phyloP scores from a whole-genome alignment of 805 yeast species.

The Gaillardinia entomophila region DNA sequence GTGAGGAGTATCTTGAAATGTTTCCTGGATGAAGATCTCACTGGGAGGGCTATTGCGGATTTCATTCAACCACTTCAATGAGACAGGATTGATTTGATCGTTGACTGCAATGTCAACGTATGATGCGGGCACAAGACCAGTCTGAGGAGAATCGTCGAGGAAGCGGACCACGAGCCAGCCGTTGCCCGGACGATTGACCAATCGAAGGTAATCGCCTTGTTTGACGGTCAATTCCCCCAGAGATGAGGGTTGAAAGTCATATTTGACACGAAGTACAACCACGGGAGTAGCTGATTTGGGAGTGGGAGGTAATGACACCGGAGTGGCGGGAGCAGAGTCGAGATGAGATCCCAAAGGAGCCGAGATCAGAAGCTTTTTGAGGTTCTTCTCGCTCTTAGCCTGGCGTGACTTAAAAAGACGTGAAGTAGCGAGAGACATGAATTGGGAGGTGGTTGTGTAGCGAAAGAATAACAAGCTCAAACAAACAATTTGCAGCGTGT shows the following conservation, averaged over 20 bases:
- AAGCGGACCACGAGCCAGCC: conserved; percentile 35
- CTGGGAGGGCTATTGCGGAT: neutral
- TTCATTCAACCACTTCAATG: conserved; percentile 25
- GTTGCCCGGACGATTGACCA: conserved; percentile 30
- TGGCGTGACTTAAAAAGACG: conserved; percentile 20
- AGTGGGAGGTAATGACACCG: conserved; percentile 1
- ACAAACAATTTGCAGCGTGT: neutral
- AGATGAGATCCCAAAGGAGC: conserved; percentile 10
- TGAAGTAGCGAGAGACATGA: conserved; percentile 5
- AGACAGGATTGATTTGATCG: conserved; percentile 27
- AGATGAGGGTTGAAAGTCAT: conserved; percentile 23
- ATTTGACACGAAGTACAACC: conserved; percentile 24
- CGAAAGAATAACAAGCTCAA: neutral
- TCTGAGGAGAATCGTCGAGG: conserved; percentile 13
- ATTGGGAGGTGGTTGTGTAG: neutral
- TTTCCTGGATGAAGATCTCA: neutral
- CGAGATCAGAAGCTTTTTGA: conserved; percentile 21
- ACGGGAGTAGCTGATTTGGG: conserved; percentile 7
- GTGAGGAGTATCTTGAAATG: neutral
- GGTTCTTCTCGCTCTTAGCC: conserved; percentile 15
- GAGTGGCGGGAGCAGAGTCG: conserved; percentile 2
- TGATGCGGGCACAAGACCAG: conserved; percentile 34
- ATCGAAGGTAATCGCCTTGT: conserved; percentile 22
- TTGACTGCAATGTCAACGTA: conserved; percentile 36
- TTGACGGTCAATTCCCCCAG: conserved; percentile 21